A percentile compares a stretch with the other conserved stretches of the same genome.
These are phyloP conservation scores for Nitzschia palea DNA, from an alignment of 108 stramenopile genomes.

Conservation along the genomic window DNA sequence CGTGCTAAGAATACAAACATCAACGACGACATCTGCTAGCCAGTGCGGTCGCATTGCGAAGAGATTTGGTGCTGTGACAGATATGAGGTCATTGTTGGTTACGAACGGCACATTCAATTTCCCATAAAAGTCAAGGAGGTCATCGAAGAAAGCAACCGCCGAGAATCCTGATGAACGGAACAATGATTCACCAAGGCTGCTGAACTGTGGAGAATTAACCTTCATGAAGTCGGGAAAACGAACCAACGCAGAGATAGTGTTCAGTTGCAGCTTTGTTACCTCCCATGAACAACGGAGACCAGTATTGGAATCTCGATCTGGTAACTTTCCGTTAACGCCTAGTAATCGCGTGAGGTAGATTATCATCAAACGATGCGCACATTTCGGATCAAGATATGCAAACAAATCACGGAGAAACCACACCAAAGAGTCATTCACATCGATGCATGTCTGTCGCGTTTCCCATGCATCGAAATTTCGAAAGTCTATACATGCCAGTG, in stretches of 20 bases:
- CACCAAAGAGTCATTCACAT: slow-evolving; percentile 89
- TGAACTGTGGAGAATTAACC: slow-evolving; percentile 74
- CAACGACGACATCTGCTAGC: slow-evolving; percentile 75
- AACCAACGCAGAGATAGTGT: slow-evolving; percentile 80
- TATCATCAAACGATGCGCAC: slow-evolving; percentile 70
- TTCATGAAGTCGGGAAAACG: slow-evolving; percentile 78
- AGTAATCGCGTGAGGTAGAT: slow-evolving; percentile 77
- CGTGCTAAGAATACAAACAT: slow-evolving; percentile 77
- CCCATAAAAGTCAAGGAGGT: slow-evolving; percentile 48
- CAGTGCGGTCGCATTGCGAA: slow-evolving; percentile 73
- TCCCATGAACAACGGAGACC: slow-evolving; percentile 87
- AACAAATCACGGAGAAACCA: slow-evolving; percentile 80
- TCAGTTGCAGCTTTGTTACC: slow-evolving; percentile 74
- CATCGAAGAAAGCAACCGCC: slow-evolving; percentile 54
- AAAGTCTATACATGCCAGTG: slow-evolving; percentile 82
- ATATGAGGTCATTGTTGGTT: slow-evolving; percentile 31
- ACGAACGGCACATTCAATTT: slow-evolving; percentile 47
- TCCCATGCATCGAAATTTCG: slow-evolving; percentile 86
- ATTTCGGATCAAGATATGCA: slow-evolving; percentile 63
- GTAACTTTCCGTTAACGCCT: slow-evolving; percentile 66
- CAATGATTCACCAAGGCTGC: slow-evolving; percentile 51
- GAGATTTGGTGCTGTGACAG: slow-evolving; percentile 12
- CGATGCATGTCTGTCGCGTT: slow-evolving; percentile 77
- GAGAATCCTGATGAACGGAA: slow-evolving; percentile 25
- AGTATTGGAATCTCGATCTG: slow-evolving; percentile 74